Base-by-base conservation (phyloP, 2,329 filamentous ascomycete genomes). In the Ophiostoma sp. region DNA sequence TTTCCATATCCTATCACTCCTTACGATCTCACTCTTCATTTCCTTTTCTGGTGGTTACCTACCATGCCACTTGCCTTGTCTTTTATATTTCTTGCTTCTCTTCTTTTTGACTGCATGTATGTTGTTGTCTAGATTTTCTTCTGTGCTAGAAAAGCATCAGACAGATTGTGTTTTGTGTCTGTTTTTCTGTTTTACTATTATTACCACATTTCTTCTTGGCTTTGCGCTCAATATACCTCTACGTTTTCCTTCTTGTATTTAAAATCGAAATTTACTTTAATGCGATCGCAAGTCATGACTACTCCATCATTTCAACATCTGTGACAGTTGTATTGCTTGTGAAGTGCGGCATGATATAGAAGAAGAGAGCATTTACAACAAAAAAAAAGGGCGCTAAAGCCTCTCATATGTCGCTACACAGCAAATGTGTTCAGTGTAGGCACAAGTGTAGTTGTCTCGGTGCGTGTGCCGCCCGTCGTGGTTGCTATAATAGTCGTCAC, bases 171-270 rank as follows among this genome's bases (percentile, higher is more conserved):
- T 35, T 62, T 33, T 27, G 20, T 17, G 39, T 27, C n/a, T 7
- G 54, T 13, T 52, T 31, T 35, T 33, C 31, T 39, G 8, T 31
- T 44, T 48, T 15, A 41, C 44, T 67, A 35, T 7, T 15, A 33
- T 57, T 54, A 31, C n/a, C 39, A n/a, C 36, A 33, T 33, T 31
- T 35, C 17, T 57, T 54, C 54, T 10, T 67, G 41, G 39, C 39
- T 52, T 67, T 65, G 62, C 20, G 20, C 62, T 65, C 62, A 23
- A 65, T 65, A 64, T 64, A 65, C 62, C 62, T 67, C 65, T 67
- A 48, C 44, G 31, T 60, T 44, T 41, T 41, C n/a, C 23, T 33
- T 60, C 62, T 39, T 66, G 65, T 44, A 44, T 54, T 54, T 31
- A 36, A 4, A 60, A 39, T 57, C 13, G 15, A 33, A 23, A n/a